Evolutionary conservation across 345 rosid genomes (phyloP).

Genomic region (Iberis pinnata): DNA sequence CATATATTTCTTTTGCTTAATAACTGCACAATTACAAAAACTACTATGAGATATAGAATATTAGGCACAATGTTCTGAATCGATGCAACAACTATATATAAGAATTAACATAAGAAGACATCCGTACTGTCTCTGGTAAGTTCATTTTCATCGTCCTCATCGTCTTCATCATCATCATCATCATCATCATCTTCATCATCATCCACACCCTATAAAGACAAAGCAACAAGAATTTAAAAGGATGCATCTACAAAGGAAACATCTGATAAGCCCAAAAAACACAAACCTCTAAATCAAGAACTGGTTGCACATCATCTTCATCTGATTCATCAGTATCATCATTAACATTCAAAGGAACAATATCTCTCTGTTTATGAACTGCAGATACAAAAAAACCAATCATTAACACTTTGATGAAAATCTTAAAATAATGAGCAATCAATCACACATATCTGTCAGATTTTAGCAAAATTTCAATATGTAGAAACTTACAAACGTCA

Average conservation of each 20-base stretch:
- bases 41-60: not conserved
- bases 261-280: not conserved
- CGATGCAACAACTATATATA: not conserved
- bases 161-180: conserved; percentile 34
- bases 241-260: not conserved
- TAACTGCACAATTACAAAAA: conserved; percentile 38
- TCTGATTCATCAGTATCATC: conserved; percentile 53
- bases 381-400: conserved; percentile 11
- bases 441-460: not conserved
- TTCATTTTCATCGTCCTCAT: conserved; percentile 36
- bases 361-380: conserved; percentile 87
- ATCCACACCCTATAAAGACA: conserved; percentile 24
- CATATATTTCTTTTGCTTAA: conserved; percentile 52
- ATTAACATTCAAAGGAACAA: conserved; percentile 60
- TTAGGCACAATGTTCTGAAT: not conserved
- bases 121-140: conserved; percentile 55
- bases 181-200: conserved; percentile 38
- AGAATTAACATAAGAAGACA: not conserved
- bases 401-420: not conserved
- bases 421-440: not conserved
- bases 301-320: conserved; percentile 67
- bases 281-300: conserved; percentile 56
- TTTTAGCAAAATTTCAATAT: too few species aligned
- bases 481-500: conserved; percentile 49
- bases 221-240: not conserved